phyloP scores from a whole-genome alignment of 352 stramenopile species.

The Globisporangium spiculum region DNA sequence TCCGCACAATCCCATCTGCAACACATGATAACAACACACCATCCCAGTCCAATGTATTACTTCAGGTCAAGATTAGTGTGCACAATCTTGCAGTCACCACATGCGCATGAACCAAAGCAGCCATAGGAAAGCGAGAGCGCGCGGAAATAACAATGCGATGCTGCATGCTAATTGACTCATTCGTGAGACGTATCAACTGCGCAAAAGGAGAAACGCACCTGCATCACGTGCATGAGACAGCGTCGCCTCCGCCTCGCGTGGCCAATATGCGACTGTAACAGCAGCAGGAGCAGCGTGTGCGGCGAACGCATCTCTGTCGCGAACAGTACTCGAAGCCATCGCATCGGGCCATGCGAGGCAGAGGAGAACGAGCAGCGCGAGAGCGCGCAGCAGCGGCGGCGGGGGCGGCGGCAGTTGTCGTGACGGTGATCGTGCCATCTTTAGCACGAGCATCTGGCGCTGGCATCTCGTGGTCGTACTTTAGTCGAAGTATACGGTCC shows the following conservation, averaged over 20 bases:
- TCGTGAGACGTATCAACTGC: not conserved
- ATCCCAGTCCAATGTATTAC: not conserved
- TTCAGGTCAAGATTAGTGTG: not conserved
- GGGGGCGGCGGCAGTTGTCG: not conserved
- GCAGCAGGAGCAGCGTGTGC: not conserved
- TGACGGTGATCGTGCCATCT: not conserved
- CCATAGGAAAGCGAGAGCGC: not conserved
- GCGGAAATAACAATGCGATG: not conserved
- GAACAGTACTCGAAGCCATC: not conserved
- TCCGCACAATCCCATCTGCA: slow-evolving; percentile 22
- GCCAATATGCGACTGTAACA: slow-evolving; percentile 29
- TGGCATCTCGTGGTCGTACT: not conserved
- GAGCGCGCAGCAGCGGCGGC: not conserved
- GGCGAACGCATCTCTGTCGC: not conserved
- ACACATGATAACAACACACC: not conserved
- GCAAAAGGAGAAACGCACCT: slow-evolving; percentile 13
- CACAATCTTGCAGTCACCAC: not conserved
- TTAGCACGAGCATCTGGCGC: not conserved
- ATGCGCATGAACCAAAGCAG: not conserved
- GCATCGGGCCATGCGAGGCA: not conserved
- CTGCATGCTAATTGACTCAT: not conserved
- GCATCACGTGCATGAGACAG: slow-evolving; percentile 22
- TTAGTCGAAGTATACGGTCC: not conserved
- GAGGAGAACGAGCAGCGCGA: slow-evolving; percentile 3
- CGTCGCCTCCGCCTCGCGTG: slow-evolving; percentile 21